phyloP scores from a whole-genome alignment of 2,329 filamentous ascomycete species.

The Pseudopithomyces chartarum region DNA sequence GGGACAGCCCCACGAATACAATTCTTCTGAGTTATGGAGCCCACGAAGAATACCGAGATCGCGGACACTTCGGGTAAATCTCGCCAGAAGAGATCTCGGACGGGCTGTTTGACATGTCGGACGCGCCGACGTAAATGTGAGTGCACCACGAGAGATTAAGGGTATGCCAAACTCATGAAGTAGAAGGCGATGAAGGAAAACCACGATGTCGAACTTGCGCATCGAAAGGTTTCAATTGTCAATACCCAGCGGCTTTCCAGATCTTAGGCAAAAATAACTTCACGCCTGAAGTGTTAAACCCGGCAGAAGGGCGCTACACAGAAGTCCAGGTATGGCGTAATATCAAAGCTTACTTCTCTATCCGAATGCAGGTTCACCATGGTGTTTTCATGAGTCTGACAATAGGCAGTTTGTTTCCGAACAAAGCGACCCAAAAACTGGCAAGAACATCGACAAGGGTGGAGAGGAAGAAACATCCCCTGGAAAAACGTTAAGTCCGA shows the following conservation, averaged over 20 bases:
- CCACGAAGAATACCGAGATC: constrained; percentile 7
- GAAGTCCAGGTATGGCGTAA: constrained; percentile 17
- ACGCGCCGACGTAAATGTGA: constrained; percentile 56
- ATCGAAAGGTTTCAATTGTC: constrained; percentile 54
- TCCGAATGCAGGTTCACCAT: not conserved
- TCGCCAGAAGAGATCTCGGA: constrained; percentile 35
- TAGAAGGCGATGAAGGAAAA: constrained; percentile 57
- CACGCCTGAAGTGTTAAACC: constrained; percentile 40
- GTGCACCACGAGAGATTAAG: constrained; percentile 12
- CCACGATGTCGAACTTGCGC: constrained; percentile 56
- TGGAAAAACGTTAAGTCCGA: not conserved
- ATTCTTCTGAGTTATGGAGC: constrained; percentile 14
- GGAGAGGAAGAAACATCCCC: not conserved
- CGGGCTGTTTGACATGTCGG: constrained; percentile 57
- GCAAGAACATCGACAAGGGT: not conserved
- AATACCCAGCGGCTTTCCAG: constrained; percentile 54
- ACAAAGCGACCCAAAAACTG: not conserved
- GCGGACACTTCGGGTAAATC: constrained; percentile 11
- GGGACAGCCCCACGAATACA: not conserved
- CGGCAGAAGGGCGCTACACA: constrained; percentile 17
- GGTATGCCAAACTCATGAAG: constrained; percentile 3
- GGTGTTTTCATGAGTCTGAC: not conserved
- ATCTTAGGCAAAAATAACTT: constrained; percentile 57
- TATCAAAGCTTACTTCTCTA: not conserved
- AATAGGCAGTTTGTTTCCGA: constrained; percentile 13